Conservation (phyloP, 2,329 filamentous ascomycete genomes). For the Metarhizium guizhouense region DNA sequence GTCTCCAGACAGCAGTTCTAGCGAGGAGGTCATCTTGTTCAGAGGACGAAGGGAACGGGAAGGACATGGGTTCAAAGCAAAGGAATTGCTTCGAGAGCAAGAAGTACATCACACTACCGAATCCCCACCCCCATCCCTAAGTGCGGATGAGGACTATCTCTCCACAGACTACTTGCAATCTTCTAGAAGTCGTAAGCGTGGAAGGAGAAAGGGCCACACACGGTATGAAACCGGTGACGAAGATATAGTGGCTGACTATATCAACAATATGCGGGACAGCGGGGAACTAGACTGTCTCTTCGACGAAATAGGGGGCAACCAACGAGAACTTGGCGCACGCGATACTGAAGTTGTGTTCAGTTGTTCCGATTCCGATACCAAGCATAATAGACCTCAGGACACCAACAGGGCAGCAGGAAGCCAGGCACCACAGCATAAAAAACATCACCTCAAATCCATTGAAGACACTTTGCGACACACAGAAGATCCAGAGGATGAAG, state of each 20-base stretch:
- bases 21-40: conserved; percentile 61
- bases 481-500: conserved; percentile 13
- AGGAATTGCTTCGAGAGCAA: background rate
- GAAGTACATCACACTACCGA: background rate
- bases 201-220: background rate
- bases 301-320: conserved; percentile 47
- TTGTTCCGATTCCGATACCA: background rate
- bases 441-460: background rate
- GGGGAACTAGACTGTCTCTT: conserved; percentile 51
- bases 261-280: conserved; percentile 52
- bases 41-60: conserved; percentile 37
- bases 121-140: background rate
- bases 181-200: background rate
- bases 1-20: conserved; percentile 35
- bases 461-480: background rate
- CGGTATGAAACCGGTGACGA: conserved; percentile 27
- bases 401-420: background rate
- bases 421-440: background rate
- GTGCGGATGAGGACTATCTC: background rate
- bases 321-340: conserved; percentile 18
- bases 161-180: background rate
- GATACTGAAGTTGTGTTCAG: conserved; percentile 11
- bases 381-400: background rate
- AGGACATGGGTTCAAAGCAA: background rate
- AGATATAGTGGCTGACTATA: conserved; percentile 59